Base-by-base conservation (phyloP, 805 yeast species). In the Ogataea polymorpha region DNA sequence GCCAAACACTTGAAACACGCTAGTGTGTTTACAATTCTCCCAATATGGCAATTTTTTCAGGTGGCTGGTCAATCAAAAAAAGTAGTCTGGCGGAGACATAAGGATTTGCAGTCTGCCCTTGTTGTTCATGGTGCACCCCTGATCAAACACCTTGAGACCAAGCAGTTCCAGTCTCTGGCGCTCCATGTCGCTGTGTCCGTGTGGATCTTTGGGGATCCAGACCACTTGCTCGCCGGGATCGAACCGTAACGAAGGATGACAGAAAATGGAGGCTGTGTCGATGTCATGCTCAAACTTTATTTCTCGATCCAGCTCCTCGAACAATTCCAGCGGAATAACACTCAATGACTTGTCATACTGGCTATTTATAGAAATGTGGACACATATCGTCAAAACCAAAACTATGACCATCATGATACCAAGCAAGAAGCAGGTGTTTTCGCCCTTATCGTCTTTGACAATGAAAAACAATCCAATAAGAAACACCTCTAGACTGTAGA, bases 401-500 rank as follows among this genome's bases (percentile, higher is more conserved):
- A 79, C 61, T 2, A 72, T 30, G 2, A 77, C 55, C 78, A 82
- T 82, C 7, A 75, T 46, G 35, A 73, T 17, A 1, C 62, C 62
- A 12, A 65, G 4, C 77, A 80, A 37, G 75, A 82, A 17, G 61
- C 62, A 40, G 55, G 70, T 65, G 70, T 74, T 31, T 60, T 68
- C 44, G 63, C 72, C 79, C 5, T 63, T 39, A n/a, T 65, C 64
- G 51, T 80, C 72, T 39, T 70, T 67, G 46, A 82, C 81, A 12
- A 85, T 61, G 30, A 86, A 74, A 51, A 86, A 81, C 8, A 87
- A 64, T 0, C 96, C 97, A 30, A 86, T 72, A 52, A 89, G 62
- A 47, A 90, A 84, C 26, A 82, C 67, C 54, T 89, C 95, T 55
- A 86, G 68, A 53, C 89, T 86, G 58, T 89, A 89, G 2, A 89